A percentile compares a stretch with the other conserved stretches of the same genome.
Evolutionary conservation across 768 basidiomycete genomes (phyloP).

Genomic region (Boletus insuetus): DNA sequence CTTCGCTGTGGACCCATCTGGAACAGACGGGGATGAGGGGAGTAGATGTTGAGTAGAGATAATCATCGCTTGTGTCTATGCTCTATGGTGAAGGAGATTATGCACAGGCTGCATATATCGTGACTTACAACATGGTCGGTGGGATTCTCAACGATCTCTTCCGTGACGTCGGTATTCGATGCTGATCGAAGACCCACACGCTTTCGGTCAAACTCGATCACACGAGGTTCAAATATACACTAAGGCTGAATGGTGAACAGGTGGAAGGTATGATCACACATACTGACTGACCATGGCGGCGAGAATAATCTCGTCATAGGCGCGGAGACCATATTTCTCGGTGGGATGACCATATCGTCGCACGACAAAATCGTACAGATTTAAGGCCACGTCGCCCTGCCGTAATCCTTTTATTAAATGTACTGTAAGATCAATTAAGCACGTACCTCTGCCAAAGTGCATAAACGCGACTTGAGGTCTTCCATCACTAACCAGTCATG

Average conservation of each 20-base stretch:
- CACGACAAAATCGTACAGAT: conserved; percentile 87
- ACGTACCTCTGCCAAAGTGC: conserved; percentile 84
- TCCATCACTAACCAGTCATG: conserved; percentile 94
- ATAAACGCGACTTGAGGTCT: conserved; percentile 80
- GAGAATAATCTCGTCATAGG: conserved; percentile 93
- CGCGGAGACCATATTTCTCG: conserved; percentile 84
- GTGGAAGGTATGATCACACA: neutral
- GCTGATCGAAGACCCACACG: conserved; percentile 46
- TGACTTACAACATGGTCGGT: conserved; percentile 50
- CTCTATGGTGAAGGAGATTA: conserved; percentile 1
- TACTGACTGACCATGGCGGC: conserved; percentile 84
- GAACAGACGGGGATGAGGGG: conserved; percentile 37
- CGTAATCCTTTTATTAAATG: conserved; percentile 3
- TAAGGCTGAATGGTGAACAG: conserved; percentile 30
- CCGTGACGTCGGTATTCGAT: conserved; percentile 62
- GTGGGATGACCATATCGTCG: conserved; percentile 71
- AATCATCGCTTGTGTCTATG: conserved; percentile 85
- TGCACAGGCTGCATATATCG: neutral
- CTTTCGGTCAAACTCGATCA: conserved; percentile 87
- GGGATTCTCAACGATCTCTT: conserved; percentile 65
- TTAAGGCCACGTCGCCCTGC: conserved; percentile 86
- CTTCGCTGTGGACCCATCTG: conserved; percentile 26
- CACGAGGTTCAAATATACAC: conserved; percentile 91
- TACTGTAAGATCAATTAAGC: neutral
- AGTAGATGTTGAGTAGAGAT: conserved; percentile 84